phyloP scores from a whole-genome alignment of 2,329 filamentous ascomycete species.

The Elsinoe perseae region DNA sequence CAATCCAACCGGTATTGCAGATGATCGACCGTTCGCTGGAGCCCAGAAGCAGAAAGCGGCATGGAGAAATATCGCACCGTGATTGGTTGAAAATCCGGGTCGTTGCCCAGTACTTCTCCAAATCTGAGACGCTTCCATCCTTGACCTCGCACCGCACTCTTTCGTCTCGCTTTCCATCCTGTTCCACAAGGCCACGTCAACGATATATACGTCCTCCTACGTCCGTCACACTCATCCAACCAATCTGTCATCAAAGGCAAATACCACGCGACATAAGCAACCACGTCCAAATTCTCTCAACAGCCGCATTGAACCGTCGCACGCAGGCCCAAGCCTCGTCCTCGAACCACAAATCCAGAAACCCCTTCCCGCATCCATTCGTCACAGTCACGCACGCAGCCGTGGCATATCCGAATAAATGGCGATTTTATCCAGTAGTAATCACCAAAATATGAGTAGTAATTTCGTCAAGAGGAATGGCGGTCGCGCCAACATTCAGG shows the following conservation, averaged over 20 bases:
- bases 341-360: neutral
- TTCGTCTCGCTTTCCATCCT: conserved; percentile 7
- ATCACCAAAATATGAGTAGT: conserved; percentile 68
- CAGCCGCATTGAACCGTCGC: neutral
- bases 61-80: neutral
- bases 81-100: conserved; percentile 5
- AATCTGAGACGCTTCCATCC: conserved; percentile 6
- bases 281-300: neutral
- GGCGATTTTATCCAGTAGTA: conserved; percentile 62
- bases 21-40: neutral
- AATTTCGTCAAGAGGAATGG: conserved; percentile 43
- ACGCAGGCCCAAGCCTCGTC: conserved; percentile 1
- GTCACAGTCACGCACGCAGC: conserved; percentile 29
- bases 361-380: conserved; percentile 3
- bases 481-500: conserved; percentile 69
- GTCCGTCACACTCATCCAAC: neutral
- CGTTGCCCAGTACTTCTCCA: conserved; percentile 11
- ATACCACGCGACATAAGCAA: neutral
- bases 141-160: conserved; percentile 5
- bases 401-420: conserved; percentile 49
- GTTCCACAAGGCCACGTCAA: conserved; percentile 14
- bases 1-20: conserved; percentile 5
- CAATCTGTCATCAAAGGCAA: conserved; percentile 9
- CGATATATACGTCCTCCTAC: neutral
- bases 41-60: neutral